Base-by-base conservation (phyloP, 352 stramenopile species). In the Pythium brassicae region DNA sequence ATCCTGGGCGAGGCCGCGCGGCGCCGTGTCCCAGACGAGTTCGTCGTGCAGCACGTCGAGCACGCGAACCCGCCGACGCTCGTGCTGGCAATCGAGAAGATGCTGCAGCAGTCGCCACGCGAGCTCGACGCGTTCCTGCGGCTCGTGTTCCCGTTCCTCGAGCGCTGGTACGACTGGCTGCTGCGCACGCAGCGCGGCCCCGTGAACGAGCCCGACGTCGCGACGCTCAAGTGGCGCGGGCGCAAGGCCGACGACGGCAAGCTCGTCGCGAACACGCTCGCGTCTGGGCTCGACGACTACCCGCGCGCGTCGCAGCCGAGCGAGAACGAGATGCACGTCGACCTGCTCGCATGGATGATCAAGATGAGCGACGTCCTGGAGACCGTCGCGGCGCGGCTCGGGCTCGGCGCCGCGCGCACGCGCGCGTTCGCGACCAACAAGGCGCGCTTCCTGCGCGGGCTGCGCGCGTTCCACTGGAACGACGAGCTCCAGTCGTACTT, bases 271-370 rank as follows among this genome's bases (percentile, higher is more conserved):
- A 95, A 96, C 64, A 97, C 89, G n/a, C 65, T 98, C 2, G 87
- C 90, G 1, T 97, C 89, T 0, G 94, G 94, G 0, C 59, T 98
- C 9, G 94, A 98, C 49, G 94, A 98, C 68, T 98, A 96, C 60
- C 94, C 94, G 3, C 73, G 84, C 50, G 83, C 85, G 1, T 93
- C 76, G n/a, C 62, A 66, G 45, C 78, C 86, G 4, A 84, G 71
- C 26, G 54, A 83, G 10, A 65, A 83, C 29, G 91, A 98, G 58
- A 87, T 85, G 63, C 91, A 98, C 53, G 82, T 97, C 23, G 94
- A 98, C 56, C 46, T 97, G 52, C 55, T 96, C 0, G 84, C 79
- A 39, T 98, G 94, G 94, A 90, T 97, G 71, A 82, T 94, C 35
- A 81, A 80, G 34, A 69, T 69, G 22, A 91, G 75, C 46, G 62